phyloP scores from a whole-genome alignment of 2,329 filamentous ascomycete genomes.

The Mycosphaerella arachidis region DNA sequence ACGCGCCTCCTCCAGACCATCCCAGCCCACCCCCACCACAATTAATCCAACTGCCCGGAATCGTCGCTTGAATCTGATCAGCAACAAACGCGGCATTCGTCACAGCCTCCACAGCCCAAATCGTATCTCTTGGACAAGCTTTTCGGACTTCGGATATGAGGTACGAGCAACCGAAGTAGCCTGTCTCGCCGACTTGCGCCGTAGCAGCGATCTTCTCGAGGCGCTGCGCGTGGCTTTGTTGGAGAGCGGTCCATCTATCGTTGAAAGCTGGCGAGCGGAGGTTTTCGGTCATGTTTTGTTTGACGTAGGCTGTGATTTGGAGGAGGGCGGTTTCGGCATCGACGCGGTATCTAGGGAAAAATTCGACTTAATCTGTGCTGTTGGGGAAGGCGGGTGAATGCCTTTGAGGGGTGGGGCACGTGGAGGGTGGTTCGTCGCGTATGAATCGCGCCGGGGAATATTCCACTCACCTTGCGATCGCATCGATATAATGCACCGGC shows the following conservation, averaged over 20 bases:
- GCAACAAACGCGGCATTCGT: conserved; percentile 64
- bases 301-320: conserved; percentile 62
- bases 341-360: conserved; percentile 39
- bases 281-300: conserved; percentile 41
- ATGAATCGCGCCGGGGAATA: too few species aligned
- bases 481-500: conserved; percentile 55
- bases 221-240: conserved; percentile 54
- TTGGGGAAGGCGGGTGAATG: background rate
- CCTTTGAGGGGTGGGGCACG: too few species aligned
- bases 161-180: conserved; percentile 58
- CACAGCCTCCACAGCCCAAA: conserved; percentile 74
- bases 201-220: conserved; percentile 57
- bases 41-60: conserved; percentile 73
- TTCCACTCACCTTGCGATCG: conserved; percentile 38
- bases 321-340: conserved; percentile 56
- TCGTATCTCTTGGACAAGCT: conserved; percentile 58
- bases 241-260: conserved; percentile 52
- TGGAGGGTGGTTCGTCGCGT: too few species aligned
- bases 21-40: conserved; percentile 76
- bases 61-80: conserved; percentile 64
- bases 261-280: conserved; percentile 30
- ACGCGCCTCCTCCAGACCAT: conserved; percentile 70
- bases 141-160: conserved; percentile 53
- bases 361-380: background rate
- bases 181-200: conserved; percentile 57